Conservation (phyloP, 257 asterid species). For the Capsicum pubescens region DNA sequence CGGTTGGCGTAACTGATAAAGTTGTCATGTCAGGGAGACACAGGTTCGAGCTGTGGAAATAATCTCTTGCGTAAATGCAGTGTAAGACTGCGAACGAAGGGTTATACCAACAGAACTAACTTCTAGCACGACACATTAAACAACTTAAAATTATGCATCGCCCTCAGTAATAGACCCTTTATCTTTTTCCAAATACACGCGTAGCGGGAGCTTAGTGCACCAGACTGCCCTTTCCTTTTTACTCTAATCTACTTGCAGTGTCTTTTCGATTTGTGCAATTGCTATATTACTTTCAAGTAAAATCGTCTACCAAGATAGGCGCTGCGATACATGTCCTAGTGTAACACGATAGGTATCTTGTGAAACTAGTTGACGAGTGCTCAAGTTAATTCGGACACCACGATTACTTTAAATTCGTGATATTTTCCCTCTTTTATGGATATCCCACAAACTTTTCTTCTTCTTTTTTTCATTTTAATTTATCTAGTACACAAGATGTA, state of each 20-base stretch:
- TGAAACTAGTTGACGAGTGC: neutral
- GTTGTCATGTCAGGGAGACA: too few relatives aligned
- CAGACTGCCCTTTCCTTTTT: neutral
- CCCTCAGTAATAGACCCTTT: too few relatives aligned
- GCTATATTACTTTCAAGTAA: neutral
- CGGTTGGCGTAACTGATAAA: too few relatives aligned
- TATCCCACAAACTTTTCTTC: neutral
- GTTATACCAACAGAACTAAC: too few relatives aligned
- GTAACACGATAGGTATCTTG: neutral
- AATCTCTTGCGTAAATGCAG: too few relatives aligned
- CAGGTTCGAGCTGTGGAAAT: too few relatives aligned
- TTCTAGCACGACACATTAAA: too few relatives aligned
- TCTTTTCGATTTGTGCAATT: neutral
- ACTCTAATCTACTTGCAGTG: neutral
- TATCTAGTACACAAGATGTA: slow-evolving; percentile 12
- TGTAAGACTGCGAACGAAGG: too few relatives aligned
- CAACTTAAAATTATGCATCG: too few relatives aligned
- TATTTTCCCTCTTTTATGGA: neutral
- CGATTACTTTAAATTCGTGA: neutral
- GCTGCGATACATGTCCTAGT: neutral
- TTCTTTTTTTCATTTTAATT: slow-evolving; percentile 5
- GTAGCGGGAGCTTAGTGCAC: too few relatives aligned
- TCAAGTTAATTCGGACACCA: neutral
- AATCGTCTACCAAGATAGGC: too few relatives aligned
- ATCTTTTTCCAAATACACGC: too few relatives aligned